Percentiles rank a stretch among this genome's conserved stretches.
phyloP scores from a whole-genome alignment of 192 early-diverging fungal genomes.

The Gigaspora rosea region DNA sequence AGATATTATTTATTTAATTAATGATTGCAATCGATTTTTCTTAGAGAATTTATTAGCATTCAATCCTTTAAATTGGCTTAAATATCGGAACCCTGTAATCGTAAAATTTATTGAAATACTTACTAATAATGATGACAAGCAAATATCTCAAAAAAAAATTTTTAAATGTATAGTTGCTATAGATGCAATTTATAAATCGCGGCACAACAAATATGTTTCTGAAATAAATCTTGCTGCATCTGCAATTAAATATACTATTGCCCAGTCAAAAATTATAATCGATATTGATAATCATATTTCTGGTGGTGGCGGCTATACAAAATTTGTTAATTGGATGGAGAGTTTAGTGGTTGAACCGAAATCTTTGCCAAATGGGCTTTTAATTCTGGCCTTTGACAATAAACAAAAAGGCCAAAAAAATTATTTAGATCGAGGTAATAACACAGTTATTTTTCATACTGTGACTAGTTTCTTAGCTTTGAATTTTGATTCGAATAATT shows the following conservation, averaged over 20 bases:
- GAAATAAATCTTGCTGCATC: neutral
- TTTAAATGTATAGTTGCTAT: slow-evolving; percentile 5
- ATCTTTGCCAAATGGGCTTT: neutral
- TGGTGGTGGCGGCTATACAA: neutral
- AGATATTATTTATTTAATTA: slow-evolving; percentile 13
- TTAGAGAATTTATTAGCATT: neutral
- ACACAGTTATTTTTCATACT: neutral
- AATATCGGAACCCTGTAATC: neutral
- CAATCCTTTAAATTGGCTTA: neutral
- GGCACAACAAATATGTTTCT: neutral
- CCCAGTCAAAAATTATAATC: neutral
- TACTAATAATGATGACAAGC: neutral
- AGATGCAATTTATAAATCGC: slow-evolving; percentile 10
- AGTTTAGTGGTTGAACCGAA: neutral
- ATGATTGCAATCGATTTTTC: neutral
- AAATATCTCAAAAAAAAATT: neutral
- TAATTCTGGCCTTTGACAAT: slow-evolving; percentile 6
- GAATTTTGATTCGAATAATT: neutral
- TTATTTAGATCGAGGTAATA: slow-evolving; percentile 1
- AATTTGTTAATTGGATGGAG: neutral
- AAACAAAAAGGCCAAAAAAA: slow-evolving; percentile 12
- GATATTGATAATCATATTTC: slow-evolving; percentile 16
- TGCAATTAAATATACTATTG: neutral
- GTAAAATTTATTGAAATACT: slow-evolving; percentile 22
- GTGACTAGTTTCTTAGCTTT: no score